Evolutionary conservation across 2,329 filamentous ascomycete species (phyloP), one percentile per base, ranked within the genome.

Genomic region (Fusarium gaditjirri): DNA sequence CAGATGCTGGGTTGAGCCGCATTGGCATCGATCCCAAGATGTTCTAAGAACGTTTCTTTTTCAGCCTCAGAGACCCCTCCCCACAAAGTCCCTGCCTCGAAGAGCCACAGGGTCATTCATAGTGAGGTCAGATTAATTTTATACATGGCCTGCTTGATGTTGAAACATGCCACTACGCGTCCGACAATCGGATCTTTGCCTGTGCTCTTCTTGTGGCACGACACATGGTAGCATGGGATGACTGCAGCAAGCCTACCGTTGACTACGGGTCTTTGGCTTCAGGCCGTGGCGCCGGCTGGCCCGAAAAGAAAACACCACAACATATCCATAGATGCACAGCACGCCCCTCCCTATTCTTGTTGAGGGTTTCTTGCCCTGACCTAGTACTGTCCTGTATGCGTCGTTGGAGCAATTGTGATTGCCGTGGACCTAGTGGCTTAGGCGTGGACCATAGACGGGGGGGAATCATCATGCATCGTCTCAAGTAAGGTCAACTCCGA

Each of bases 51-150:
- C 52, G 44, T 59, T 56, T 70, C 71, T 65, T 68, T 71, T 75
- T 76, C 69, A 77, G 75, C 75, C 75, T 76, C 75, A 75, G 74
- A 63, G 27, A 63, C 46, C 17, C 55, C 44, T 70, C 69, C 56
- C 56, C 70, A 72, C 65, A 52, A 53, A 63, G 67, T 54, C 41
- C 61, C 39, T 59, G 53, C 38, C 42, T 66, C 36, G 38, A 53
- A 50, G 53, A 31, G 31, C 49, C 61, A 50, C 33, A 36, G 50
- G 21, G 47, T 38, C 29, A 29, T 50, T 38, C 29, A 33, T 50
- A 31, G 43, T 41, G 46, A 72, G 55, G 47, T 42, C 60, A 54
- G 69, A 35, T 53, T 38, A 42, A 56, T 54, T 16, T 50, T 43
- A 50, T n/a, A 49, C 44, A 68, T 74, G 52, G 56, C 38, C 57